Evolutionary conservation across 2,329 filamentous ascomycete genomes (phyloP).

Genomic region (Aureobasidium leucospermi): DNA sequence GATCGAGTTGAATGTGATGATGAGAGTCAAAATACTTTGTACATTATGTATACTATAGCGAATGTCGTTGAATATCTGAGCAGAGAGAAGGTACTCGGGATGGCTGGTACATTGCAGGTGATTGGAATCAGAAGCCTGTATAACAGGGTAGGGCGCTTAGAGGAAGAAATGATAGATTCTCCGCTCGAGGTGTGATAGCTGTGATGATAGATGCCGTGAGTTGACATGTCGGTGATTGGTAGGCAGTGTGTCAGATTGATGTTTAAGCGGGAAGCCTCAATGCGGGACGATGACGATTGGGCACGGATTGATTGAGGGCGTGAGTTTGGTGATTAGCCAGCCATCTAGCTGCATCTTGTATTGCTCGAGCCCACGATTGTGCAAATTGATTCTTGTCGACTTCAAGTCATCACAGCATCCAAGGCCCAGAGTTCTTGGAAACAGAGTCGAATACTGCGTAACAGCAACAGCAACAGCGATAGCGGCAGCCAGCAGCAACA

Average conservation of each 20-base stretch:
- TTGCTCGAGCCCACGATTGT: not conserved
- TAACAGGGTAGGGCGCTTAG: not conserved
- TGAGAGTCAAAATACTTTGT: not conserved
- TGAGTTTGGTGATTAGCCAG: not conserved
- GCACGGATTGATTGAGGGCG: not conserved
- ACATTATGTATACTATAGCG: slow-evolving; percentile 10
- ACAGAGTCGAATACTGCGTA: not conserved
- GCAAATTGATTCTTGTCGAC: not conserved
- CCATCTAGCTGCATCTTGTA: not conserved
- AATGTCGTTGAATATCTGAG: not conserved
- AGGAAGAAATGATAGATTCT: slow-evolving; percentile 5
- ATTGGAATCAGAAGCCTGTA: not conserved
- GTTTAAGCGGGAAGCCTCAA: not conserved
- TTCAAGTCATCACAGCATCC: not conserved
- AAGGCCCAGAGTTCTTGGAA: not conserved
- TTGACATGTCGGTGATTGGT: too few species aligned
- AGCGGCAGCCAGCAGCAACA: not conserved
- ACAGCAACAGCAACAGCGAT: not conserved
- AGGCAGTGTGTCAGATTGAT: not conserved
- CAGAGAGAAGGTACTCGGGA: not conserved
- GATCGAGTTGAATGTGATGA: not conserved
- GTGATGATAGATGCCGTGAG: not conserved
- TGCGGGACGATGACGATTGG: slow-evolving; percentile 7
- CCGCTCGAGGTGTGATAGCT: not conserved
- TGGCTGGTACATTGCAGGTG: not conserved